These are phyloP conservation scores for Diutina sp. DNA, from an alignment of 1,139 yeast species.

Conservation along the genomic window DNA sequence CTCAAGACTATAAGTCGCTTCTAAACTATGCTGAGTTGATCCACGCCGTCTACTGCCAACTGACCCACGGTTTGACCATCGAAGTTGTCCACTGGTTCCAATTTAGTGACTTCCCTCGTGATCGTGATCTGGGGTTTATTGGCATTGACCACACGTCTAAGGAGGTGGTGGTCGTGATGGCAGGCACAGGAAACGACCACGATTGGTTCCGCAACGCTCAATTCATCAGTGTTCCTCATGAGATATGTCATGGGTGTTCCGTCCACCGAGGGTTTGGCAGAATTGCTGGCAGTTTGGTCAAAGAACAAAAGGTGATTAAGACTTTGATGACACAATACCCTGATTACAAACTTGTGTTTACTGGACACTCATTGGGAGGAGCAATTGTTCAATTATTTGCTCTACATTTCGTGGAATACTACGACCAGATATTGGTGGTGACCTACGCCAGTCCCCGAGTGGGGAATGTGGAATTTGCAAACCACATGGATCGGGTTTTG, in stretches of 20 bases:
- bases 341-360: slow-evolving; percentile 35
- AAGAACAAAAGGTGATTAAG: slow-evolving; percentile 14
- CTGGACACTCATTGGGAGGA: slow-evolving; percentile 70
- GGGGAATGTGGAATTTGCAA: slow-evolving; percentile 38
- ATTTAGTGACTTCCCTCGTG: slow-evolving; percentile 23
- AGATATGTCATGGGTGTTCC: slow-evolving; percentile 35
- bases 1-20: slow-evolving; percentile 16
- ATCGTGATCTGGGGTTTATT: slow-evolving; percentile 40
- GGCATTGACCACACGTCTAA: slow-evolving; percentile 25
- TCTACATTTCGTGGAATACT: slow-evolving; percentile 40
- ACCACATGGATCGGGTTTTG: slow-evolving; percentile 40
- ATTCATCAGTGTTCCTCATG: slow-evolving; percentile 25
- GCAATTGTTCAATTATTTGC: slow-evolving; percentile 53
- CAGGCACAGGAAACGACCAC: slow-evolving; percentile 44
- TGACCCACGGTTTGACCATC: slow-evolving; percentile 8
- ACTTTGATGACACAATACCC: slow-evolving; percentile 21
- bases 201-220: slow-evolving; percentile 48
- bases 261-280: slow-evolving; percentile 48
- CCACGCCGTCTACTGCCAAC: slow-evolving; percentile 25
- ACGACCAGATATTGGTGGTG: slow-evolving; percentile 38
- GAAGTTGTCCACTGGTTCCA: slow-evolving; percentile 22
- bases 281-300: slow-evolving; percentile 18
- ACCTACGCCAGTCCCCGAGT: slow-evolving; percentile 52
- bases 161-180: slow-evolving; percentile 29
- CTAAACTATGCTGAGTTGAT: slow-evolving; percentile 22